Evolutionary conservation across 257 asterid species (phyloP).

Genomic region (Fraxinus cuspidata): DNA sequence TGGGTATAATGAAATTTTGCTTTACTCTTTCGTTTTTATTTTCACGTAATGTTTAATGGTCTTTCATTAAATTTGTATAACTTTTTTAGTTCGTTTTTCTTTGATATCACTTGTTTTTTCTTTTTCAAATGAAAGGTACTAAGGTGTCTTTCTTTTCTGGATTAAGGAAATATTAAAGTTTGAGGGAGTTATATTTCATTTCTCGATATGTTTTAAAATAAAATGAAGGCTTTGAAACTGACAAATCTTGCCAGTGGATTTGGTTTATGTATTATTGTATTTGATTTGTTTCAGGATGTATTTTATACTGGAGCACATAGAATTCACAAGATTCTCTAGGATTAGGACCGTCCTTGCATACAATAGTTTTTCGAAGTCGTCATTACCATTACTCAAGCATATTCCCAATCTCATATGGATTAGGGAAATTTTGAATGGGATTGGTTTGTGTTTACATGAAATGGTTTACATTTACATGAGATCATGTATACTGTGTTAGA

Average conservation of each 20-base stretch:
- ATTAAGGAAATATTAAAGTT: neutral
- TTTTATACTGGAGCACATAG: slow-evolving; percentile 1
- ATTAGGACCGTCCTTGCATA: slow-evolving; percentile 23
- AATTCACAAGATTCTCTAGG: slow-evolving; percentile 24
- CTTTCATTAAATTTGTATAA: slow-evolving; percentile 21
- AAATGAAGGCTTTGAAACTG: slow-evolving; percentile 3
- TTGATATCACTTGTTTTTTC: neutral
- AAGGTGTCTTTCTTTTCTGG: slow-evolving; percentile 2
- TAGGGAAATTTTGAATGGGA: neutral
- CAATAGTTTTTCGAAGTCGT: slow-evolving; percentile 15
- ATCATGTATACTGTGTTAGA: neutral
- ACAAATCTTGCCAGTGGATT: slow-evolving; percentile 27
- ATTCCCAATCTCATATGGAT: neutral
- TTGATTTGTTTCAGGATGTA: slow-evolving; percentile 16
- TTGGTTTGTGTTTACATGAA: neutral
- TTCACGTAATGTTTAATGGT: neutral
- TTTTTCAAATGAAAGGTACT: neutral
- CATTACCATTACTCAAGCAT: neutral
- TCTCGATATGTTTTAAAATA: slow-evolving; percentile 14
- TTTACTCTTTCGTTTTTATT: slow-evolving; percentile 2
- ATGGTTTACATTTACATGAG: neutral
- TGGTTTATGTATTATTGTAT: slow-evolving; percentile 5
- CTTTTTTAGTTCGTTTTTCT: slow-evolving; percentile 6
- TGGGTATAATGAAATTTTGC: slow-evolving; percentile 35
- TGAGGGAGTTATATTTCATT: slow-evolving; percentile 1